A percentile compares a stretch with the other conserved stretches of the same genome.
Evolutionary conservation across 371 early-diverging fungal genomes (phyloP).

Genomic region (Dentiscutata heterogama): DNA sequence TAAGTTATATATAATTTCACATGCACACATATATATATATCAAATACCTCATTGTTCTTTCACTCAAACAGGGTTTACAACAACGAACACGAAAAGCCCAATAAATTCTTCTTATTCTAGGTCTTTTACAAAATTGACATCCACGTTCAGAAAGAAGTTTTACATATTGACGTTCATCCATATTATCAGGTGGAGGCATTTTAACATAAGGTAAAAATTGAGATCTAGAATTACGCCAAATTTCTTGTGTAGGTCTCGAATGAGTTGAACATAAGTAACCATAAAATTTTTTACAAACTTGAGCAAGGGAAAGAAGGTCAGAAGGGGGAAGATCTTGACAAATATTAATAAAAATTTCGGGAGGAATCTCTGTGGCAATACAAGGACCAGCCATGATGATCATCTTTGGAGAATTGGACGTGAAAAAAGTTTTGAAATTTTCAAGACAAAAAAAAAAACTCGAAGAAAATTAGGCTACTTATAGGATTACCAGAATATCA

Average conservation of each 20-base stretch:
- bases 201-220: not conserved
- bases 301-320: conserved; percentile 19
- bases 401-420: not conserved
- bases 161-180: conserved; percentile 24
- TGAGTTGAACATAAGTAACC: conserved; percentile 21
- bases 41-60: conserved; percentile 12
- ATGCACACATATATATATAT: too few species aligned
- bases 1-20: too few species aligned
- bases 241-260: conserved; percentile 29
- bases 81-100: conserved; percentile 34
- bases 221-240: conserved; percentile 16
- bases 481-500: too few species aligned
- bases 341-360: conserved; percentile 34
- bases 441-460: too few species aligned
- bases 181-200: conserved; percentile 37
- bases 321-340: conserved; percentile 29
- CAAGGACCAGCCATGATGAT: not conserved
- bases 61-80: conserved; percentile 27
- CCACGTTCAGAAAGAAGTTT: conserved; percentile 4
- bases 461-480: too few species aligned
- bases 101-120: conserved; percentile 2
- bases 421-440: not conserved
- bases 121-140: conserved; percentile 39
- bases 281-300: conserved; percentile 39
- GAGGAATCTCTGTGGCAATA: conserved; percentile 1